phyloP scores from a whole-genome alignment of 345 rosid genomes.

The Rubroshorea leprosula region DNA sequence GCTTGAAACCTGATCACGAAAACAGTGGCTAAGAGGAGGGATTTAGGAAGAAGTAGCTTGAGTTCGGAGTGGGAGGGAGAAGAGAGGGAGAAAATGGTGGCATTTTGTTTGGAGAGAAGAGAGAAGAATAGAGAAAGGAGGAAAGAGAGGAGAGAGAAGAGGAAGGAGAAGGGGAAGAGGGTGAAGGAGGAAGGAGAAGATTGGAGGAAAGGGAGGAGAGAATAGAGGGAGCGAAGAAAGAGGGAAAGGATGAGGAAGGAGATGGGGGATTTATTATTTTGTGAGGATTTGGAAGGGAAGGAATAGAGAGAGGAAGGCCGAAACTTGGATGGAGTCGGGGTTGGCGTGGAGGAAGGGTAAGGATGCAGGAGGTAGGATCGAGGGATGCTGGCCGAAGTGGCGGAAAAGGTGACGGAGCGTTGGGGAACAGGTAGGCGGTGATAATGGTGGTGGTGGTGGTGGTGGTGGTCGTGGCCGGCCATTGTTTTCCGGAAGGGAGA shows the following conservation, averaged over 20 bases:
- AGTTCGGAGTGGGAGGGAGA: conserved; percentile 50
- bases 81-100: conserved; percentile 30
- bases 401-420: conserved; percentile 20
- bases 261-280: conserved; percentile 29
- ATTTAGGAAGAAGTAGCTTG: conserved; percentile 45
- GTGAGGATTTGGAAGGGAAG: conserved; percentile 24
- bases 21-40: conserved; percentile 49
- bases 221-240: conserved; percentile 48
- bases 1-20: conserved; percentile 86
- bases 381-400: conserved; percentile 10
- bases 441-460: conserved; percentile 60
- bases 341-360: conserved; percentile 44
- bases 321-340: conserved; percentile 65
- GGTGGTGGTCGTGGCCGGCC: conserved; percentile 47
- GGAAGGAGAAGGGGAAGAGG: conserved; percentile 45
- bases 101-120: conserved; percentile 27
- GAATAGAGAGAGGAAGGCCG: conserved; percentile 31
- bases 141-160: conserved; percentile 33
- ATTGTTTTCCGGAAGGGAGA: conserved; percentile 17
- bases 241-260: conserved; percentile 50
- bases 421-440: conserved; percentile 61
- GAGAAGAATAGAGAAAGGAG: conserved; percentile 30
- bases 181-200: conserved; percentile 52
- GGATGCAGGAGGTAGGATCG: conserved; percentile 41
- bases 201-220: conserved; percentile 55